Percentiles rank a stretch among this genome's conserved stretches.
Conservation (phyloP, 2,329 filamentous ascomycete genomes). For the Alternaria ethzedia region DNA sequence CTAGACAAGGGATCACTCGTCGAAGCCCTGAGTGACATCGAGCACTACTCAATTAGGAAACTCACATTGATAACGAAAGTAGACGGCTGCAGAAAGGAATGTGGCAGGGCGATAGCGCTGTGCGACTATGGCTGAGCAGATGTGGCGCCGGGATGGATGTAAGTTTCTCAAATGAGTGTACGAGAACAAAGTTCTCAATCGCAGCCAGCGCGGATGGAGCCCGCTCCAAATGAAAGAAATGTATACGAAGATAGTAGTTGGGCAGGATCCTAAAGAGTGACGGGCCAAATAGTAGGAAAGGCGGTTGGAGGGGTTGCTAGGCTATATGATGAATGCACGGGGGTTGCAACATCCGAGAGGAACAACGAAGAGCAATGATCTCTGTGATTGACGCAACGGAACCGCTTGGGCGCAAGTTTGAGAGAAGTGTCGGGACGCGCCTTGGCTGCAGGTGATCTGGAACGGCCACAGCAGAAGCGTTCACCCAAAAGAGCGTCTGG, state of each 20-base stretch:
- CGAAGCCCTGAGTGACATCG: conserved; percentile 14
- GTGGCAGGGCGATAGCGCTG: conserved; percentile 44
- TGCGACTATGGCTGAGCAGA: conserved; percentile 38
- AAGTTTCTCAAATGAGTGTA: conserved; percentile 47
- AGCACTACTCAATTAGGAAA: conserved; percentile 24
- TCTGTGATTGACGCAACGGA: conserved; percentile 46
- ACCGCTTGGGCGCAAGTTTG: conserved; percentile 47
- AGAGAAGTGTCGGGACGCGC: conserved; percentile 48
- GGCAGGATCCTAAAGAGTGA: conserved; percentile 48
- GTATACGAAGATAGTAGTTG: conserved; percentile 40
- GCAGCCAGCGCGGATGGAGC: conserved; percentile 50
- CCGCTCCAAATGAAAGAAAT: conserved; percentile 45
- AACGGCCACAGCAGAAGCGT: conserved; percentile 48
- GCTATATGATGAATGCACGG: conserved; percentile 47
- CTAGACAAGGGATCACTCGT: conserved; percentile 28
- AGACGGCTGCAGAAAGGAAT: conserved; percentile 42
- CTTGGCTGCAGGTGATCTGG: conserved; percentile 52
- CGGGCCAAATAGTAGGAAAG: conserved; percentile 46
- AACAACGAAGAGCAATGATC: conserved; percentile 39
- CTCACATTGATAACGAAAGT: conserved; percentile 37
- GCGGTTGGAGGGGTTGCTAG: conserved; percentile 38
- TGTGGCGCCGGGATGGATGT: conserved; percentile 31
- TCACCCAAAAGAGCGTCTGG: conserved; percentile 45
- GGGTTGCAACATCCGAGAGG: conserved; percentile 39
- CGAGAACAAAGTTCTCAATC: conserved; percentile 45